A percentile compares a stretch with the other conserved stretches of the same genome.
Evolutionary conservation across 768 basidiomycete species (phyloP).

Genomic region (Boletus rex-veris): DNA sequence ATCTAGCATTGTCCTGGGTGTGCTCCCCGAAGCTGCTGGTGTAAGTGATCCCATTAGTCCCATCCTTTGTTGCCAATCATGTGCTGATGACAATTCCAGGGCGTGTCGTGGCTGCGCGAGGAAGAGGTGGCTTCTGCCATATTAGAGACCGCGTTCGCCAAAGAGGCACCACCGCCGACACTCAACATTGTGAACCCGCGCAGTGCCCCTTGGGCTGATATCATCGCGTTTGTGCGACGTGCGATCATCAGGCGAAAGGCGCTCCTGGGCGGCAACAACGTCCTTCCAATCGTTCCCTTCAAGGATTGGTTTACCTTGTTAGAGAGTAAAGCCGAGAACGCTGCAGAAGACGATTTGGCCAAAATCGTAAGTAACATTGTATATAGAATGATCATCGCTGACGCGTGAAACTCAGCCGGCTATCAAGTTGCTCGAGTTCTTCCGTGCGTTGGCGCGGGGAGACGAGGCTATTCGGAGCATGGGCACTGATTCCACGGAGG

Average conservation of each 20-base stretch:
- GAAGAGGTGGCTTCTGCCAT: conserved; percentile 36
- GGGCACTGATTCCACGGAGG: conserved; percentile 3
- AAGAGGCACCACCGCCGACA: conserved; percentile 15
- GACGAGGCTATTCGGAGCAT: conserved; percentile 7
- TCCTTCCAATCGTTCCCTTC: conserved; percentile 33
- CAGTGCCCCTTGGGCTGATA: conserved; percentile 30
- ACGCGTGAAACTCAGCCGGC: conserved; percentile 26
- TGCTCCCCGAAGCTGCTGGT: conserved; percentile 28
- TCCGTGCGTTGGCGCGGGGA: conserved; percentile 22
- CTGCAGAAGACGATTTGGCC: conserved; percentile 26
- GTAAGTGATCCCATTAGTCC: conserved; percentile 25
- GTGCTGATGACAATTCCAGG: conserved; percentile 18
- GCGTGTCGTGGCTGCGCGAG: conserved; percentile 42
- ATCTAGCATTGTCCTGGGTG: conserved; percentile 29
- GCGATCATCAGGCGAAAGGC: conserved; percentile 13
- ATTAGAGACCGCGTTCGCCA: conserved; percentile 26
- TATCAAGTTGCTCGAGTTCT: conserved; percentile 34
- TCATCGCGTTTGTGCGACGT: conserved; percentile 27
- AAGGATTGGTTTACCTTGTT: conserved; percentile 34
- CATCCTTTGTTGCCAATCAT: not conserved
- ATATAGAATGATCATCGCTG: not conserved
- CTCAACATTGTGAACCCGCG: conserved; percentile 41
- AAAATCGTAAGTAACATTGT: conserved; percentile 27
- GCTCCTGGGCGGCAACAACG: not conserved
- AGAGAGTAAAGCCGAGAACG: conserved; percentile 16